Base-by-base conservation (phyloP, 2,329 filamentous ascomycete species). In the Chrysoporthe austroafricana region DNA sequence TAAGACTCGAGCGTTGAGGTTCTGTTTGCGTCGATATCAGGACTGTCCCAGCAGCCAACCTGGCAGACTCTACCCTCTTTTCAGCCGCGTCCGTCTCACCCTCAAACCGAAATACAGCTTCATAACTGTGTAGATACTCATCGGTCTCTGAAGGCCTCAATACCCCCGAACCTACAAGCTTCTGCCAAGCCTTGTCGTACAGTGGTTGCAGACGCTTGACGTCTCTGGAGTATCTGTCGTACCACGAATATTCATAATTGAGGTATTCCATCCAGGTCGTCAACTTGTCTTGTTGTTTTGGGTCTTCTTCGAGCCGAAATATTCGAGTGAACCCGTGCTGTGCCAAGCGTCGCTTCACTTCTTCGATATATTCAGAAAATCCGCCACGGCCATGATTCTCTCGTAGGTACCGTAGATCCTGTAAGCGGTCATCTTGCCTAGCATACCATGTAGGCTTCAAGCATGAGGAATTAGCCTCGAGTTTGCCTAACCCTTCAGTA, bases 231-330 rank as follows among this genome's bases (percentile, higher is more conserved):
- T 74, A 73, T 43, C 56, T 46, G 60, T 73, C 71, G 61, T 70
- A 56, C 44, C 32, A 36, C 14, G 59, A 60, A 63, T 39, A 73
- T 65, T 76, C 72, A 64, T 69, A 80, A 62, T 69, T 71, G 42
- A 80, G 73, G 69, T 77, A 80, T 71, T 81, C 79, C 60, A 81
- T 77, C 79, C 79, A 81, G 6, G 76, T 79, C 50, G 77, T 74
- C 42, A 80, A 62, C 52, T 73, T 70, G 64, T 79, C 74, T 69
- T 81, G 76, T 3, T 72, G 67, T 56, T 66, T 63, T 3, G 70
- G 71, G 63, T 77, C 74, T 60, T 76, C 54, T 62, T 76, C 63
- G 14, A 80, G 72, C 57, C 76, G 56, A 59, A 79, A 77, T n/a
- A 68, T 44, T 44, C 67, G 72, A 0, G 66, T 71, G 54, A 80